Evolutionary conservation across 495 filamentous ascomycete species (phyloP).

Genomic region (Penicillium bialowiezense): DNA sequence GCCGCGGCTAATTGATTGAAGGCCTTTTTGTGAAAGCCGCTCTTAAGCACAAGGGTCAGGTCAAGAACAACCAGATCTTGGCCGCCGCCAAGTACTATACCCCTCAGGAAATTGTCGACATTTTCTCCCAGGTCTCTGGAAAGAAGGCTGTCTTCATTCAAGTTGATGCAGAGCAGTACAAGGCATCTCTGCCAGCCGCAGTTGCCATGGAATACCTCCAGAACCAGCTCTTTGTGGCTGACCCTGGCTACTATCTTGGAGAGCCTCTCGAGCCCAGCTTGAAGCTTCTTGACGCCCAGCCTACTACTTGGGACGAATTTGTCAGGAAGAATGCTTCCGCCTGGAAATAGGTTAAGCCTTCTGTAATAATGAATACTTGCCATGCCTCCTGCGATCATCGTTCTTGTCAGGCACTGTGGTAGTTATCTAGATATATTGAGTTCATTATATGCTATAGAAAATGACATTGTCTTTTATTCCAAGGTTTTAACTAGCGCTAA

Average conservation of each 20-base stretch:
- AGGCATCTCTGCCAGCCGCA: slow-evolving; percentile 33
- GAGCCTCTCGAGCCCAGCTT: slow-evolving; percentile 20
- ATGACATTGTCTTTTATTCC: too few species aligned
- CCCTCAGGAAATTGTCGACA: slow-evolving; percentile 40
- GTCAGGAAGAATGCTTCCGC: slow-evolving; percentile 11
- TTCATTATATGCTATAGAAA: too few species aligned
- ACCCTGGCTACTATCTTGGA: slow-evolving; percentile 52
- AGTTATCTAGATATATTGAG: too few species aligned
- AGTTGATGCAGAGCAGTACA: slow-evolving; percentile 46
- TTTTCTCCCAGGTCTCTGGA: slow-evolving; percentile 48
- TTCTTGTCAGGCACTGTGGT: too few species aligned
- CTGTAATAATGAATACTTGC: too few species aligned
- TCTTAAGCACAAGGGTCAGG: slow-evolving; percentile 17
- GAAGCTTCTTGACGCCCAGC: slow-evolving; percentile 11
- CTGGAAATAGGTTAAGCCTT: slow-evolving; percentile 3
- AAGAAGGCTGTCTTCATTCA: slow-evolving; percentile 44
- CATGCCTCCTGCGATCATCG: too few species aligned
- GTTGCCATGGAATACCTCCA: slow-evolving; percentile 48
- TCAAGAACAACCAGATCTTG: slow-evolving; percentile 25
- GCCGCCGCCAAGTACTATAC: slow-evolving; percentile 51
- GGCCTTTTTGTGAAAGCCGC: slow-evolving; percentile 50
- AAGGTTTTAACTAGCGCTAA: too few species aligned
- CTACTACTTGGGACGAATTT: slow-evolving; percentile 17
- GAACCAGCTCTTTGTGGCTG: slow-evolving; percentile 49
- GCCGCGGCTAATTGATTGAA: neutral